A percentile compares a stretch with the other conserved stretches of the same genome.
Conservation (phyloP, 176 grass and related monocot species). For the Bolboschoenus planiculmis region DNA sequence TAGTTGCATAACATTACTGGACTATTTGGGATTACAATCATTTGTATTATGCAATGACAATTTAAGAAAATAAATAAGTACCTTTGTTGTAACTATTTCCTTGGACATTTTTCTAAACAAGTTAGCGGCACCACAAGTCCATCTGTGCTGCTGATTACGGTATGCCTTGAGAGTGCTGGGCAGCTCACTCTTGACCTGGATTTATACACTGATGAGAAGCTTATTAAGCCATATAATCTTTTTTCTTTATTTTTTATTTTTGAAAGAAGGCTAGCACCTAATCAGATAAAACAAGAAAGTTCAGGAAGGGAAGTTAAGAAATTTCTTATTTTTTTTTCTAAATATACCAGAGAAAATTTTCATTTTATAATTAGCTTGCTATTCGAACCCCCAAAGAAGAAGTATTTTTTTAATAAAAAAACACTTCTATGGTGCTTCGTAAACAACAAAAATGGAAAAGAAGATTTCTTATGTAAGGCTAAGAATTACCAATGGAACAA, state of each 20-base stretch:
- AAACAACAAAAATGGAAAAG: neutral
- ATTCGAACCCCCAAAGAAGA: neutral
- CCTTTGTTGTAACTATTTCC: slow-evolving; percentile 59
- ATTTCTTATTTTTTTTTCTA: neutral
- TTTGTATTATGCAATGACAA: neutral
- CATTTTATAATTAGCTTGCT: neutral
- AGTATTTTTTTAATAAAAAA: neutral
- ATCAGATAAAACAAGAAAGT: neutral
- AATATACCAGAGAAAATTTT: neutral
- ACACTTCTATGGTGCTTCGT: neutral
- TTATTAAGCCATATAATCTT: neutral
- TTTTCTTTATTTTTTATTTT: neutral
- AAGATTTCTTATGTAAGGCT: neutral
- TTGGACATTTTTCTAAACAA: slow-evolving; percentile 67
- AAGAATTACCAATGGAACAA: neutral
- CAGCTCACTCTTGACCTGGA: slow-evolving; percentile 86
- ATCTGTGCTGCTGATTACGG: slow-evolving; percentile 79
- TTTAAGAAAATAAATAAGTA: slow-evolving; percentile 12
- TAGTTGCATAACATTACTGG: neutral
- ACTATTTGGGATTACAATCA: neutral
- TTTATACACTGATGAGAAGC: slow-evolving; percentile 9
- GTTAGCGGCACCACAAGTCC: slow-evolving; percentile 92
- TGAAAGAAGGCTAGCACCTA: neutral
- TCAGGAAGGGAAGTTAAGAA: neutral
- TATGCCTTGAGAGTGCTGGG: slow-evolving; percentile 89